Conservation (phyloP, 768 basidiomycete species). For the Leccinum sublutescens region DNA sequence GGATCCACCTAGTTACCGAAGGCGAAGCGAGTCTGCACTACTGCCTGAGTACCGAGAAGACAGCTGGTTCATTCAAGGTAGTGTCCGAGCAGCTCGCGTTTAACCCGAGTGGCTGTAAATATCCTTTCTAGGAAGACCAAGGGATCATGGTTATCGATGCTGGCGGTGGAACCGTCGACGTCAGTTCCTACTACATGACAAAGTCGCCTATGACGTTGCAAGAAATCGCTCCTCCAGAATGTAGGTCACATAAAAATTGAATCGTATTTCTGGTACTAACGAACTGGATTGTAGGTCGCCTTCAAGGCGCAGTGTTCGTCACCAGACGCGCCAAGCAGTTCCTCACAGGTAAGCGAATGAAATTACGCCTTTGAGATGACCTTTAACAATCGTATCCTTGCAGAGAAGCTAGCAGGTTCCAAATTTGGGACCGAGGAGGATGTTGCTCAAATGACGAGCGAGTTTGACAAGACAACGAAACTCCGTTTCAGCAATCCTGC, state of each 20-base stretch:
- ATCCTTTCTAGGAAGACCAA: conserved; percentile 36
- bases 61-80: conserved; percentile 29
- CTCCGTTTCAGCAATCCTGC: conserved; percentile 39
- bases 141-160: conserved; percentile 59
- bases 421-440: conserved; percentile 40
- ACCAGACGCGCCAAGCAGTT: conserved; percentile 41
- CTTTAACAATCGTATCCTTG: not conserved
- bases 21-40: conserved; percentile 55
- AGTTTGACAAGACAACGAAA: conserved; percentile 50
- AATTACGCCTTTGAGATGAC: not conserved
- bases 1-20: conserved; percentile 48
- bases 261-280: not conserved
- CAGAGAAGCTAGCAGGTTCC: conserved; percentile 42
- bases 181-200: conserved; percentile 52
- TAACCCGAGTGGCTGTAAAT: not conserved
- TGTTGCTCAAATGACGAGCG: conserved; percentile 38
- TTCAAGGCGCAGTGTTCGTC: conserved; percentile 53
- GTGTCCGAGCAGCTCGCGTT: not conserved
- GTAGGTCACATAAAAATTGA: conserved; percentile 25
- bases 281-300: conserved; percentile 38
- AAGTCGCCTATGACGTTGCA: conserved; percentile 36
- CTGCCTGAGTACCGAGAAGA: conserved; percentile 39
- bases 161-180: conserved; percentile 61
- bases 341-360: conserved; percentile 34
- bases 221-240: conserved; percentile 48